Percentiles rank a stretch among this genome's conserved stretches.
Evolutionary conservation across 177 flowering plant genomes (phyloP).

Genomic region (Tripterygium wilfordii): DNA sequence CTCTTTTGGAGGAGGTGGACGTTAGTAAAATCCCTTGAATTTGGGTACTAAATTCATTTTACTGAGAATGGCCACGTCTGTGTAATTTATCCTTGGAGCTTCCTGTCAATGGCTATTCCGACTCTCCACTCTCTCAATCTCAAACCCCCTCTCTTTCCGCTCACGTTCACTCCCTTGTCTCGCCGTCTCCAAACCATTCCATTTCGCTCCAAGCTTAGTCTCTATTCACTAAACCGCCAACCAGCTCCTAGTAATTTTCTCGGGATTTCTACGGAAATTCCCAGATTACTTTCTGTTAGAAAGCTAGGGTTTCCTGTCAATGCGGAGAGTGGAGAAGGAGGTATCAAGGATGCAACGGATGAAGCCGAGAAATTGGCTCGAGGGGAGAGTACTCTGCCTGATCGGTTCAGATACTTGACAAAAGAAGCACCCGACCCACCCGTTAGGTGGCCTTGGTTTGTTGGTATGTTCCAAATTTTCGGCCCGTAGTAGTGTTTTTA

Average conservation of each 20-base stretch:
- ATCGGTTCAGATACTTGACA: slow-evolving; percentile 61
- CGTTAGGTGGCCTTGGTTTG: slow-evolving; percentile 74
- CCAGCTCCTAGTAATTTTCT: slow-evolving; percentile 1
- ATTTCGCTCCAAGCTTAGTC: too few relatives aligned
- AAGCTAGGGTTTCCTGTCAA: slow-evolving; percentile 17
- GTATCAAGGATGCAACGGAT: slow-evolving; percentile 18
- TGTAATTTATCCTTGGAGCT: too few relatives aligned
- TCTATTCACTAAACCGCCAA: slow-evolving; percentile 8
- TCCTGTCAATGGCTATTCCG: background rate
- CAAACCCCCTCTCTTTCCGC: slow-evolving; percentile 5
- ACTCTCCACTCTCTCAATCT: slow-evolving; percentile 2
- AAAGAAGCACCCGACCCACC: slow-evolving; percentile 80
- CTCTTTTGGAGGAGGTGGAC: too few relatives aligned
- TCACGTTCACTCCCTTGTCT: slow-evolving; percentile 7
- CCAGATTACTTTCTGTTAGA: slow-evolving; percentile 5
- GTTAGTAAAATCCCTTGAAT: too few relatives aligned
- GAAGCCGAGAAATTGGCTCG: slow-evolving; percentile 44
- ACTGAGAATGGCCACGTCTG: too few relatives aligned
- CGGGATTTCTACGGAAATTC: slow-evolving; percentile 10
- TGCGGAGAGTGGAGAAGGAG: slow-evolving; percentile 28
- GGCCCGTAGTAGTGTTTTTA: too few relatives aligned
- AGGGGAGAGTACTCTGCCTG: slow-evolving; percentile 71
- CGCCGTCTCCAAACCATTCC: slow-evolving; percentile 7
- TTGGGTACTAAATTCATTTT: too few relatives aligned
- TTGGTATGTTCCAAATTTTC: slow-evolving; percentile 36